Conservation (phyloP, 768 basidiomycete species). For the Saitozyma sp. region DNA sequence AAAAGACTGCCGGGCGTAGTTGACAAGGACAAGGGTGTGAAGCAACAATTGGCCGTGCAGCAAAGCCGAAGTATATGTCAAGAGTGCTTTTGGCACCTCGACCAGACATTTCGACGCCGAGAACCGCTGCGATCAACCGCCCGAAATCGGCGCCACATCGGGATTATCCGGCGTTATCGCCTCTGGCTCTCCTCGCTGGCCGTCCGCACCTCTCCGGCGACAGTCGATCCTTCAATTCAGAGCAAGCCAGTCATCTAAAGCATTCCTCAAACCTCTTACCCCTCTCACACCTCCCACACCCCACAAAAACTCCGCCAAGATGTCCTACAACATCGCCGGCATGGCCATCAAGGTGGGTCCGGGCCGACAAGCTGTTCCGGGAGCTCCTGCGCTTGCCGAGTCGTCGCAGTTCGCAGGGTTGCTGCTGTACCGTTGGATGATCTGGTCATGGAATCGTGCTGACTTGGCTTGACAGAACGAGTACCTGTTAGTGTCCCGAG, state of each 20-base stretch:
- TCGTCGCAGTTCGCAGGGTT: not conserved
- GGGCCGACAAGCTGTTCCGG: not conserved
- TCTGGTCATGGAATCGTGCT: no score
- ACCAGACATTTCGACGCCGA: no score
- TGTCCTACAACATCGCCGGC: conserved; percentile 53
- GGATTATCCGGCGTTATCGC: conserved; percentile 5
- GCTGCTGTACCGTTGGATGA: not conserved
- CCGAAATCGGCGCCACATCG: conserved; percentile 1
- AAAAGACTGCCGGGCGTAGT: no score
- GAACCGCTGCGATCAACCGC: no score
- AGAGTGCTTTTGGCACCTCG: no score
- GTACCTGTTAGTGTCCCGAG: conserved; percentile 44
- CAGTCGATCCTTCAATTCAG: not conserved
- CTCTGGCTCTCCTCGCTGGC: not conserved
- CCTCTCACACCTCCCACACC: not conserved
- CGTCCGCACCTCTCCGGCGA: not conserved
- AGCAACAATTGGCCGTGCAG: no score
- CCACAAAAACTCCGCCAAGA: conserved; percentile 21
- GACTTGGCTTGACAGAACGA: conserved; percentile 39
- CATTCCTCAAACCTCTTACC: not conserved
- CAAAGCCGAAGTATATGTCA: no score
- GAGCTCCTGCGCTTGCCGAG: not conserved
- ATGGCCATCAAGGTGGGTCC: conserved; percentile 50
- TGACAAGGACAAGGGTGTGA: no score
- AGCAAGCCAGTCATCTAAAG: not conserved